Base-by-base conservation (phyloP, 177 flowering plant genomes). In the Vitis hybrid region DNA sequence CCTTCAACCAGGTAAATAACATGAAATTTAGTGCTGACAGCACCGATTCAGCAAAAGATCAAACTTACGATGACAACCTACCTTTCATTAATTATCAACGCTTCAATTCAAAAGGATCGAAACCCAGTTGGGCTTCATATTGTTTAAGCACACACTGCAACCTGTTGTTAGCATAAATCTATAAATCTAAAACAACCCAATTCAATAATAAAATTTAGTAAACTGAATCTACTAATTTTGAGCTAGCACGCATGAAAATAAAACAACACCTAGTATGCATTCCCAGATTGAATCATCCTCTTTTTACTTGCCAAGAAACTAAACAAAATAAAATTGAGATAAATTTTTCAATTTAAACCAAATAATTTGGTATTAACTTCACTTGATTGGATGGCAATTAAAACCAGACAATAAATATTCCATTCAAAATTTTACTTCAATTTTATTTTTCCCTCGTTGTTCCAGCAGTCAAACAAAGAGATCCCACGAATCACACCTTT, bases 101-200 rank as follows among this genome's bases (percentile, higher is more conserved):
- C 47, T 28, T 28, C 47, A 38, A 38, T 5, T 38, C 47, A 38
- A 14, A 55, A 14, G 58, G 8, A 55, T 55, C 17, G 0, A 55
- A 55, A 55, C 20, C 4, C 15, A 60, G 10, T 38, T 38, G 47
- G 47, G 9, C 8, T 38, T 38, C 47, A 38, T 5, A 38, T 38
- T 38, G 9, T 38, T 38, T 38, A 5, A 38, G 47, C 47, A 38
- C 7, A 60, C 15, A 12, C 63, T 22, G 58, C 17, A 22, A 60
- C 13, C 38, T 33, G 4, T 11, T 11, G n/a, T 24, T 24, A 15
- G 38, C 63, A 60, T 11, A 20, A 60, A 60, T 60, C 63, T 7
- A 60, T 31, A 60, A 60, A 60, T 58, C 61, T 58, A 18, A 58
- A 20, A 6, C 61, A 55, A 15, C 58, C 58, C 15, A 55, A 55